A percentile compares a stretch with the other conserved stretches of the same genome.
Evolutionary conservation across 2,329 filamentous ascomycete species (phyloP).

Genomic region (Thermothelomyces thermophilus): DNA sequence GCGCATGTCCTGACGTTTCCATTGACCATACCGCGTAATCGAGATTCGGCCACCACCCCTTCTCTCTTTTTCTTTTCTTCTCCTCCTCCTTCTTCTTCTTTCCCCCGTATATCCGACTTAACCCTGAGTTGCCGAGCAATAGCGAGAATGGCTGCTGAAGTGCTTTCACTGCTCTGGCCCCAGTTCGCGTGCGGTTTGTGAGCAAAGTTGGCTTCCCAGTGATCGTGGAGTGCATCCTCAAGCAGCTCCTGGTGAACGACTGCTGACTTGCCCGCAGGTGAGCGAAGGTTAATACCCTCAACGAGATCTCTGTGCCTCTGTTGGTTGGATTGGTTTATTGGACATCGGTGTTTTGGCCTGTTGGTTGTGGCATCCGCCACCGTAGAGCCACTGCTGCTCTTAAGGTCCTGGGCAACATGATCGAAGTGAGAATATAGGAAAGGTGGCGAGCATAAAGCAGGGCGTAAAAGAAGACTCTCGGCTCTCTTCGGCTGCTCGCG

Average conservation of each 20-base stretch:
- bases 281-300: conserved; percentile 12
- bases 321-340: conserved; percentile 15
- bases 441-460: no score
- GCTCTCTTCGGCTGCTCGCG: no score
- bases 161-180: background rate
- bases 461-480: no score
- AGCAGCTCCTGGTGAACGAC: conserved; percentile 20
- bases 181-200: background rate
- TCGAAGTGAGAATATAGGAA: no score
- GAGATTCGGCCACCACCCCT: conserved; percentile 21
- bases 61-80: no score
- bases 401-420: no score
- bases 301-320: conserved; percentile 8
- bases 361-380: no score
- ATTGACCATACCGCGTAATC: conserved; percentile 20
- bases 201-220: conserved; percentile 17
- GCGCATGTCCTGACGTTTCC: background rate
- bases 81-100: no score
- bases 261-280: conserved; percentile 15
- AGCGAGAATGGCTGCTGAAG: background rate
- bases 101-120: no score
- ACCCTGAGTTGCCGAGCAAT: conserved; percentile 14
- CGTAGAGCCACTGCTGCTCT: no score
- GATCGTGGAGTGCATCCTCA: conserved; percentile 19
- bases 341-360: no score